A percentile compares a stretch with the other conserved stretches of the same genome.
phyloP scores from a whole-genome alignment of 192 early-diverging fungal genomes.

The Linnemannia exigua region DNA sequence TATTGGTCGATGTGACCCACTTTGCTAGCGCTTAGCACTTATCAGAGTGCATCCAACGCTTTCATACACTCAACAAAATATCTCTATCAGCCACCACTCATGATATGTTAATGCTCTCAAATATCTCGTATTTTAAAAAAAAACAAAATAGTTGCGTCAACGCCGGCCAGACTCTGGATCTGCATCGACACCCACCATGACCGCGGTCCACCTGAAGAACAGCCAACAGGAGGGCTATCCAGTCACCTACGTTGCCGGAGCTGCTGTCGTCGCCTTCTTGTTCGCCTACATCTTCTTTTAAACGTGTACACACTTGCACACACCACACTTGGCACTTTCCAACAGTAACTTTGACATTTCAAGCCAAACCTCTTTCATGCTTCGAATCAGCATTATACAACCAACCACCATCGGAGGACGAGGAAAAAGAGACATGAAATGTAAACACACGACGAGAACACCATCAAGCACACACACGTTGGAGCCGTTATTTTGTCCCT shows the following conservation, averaged over 20 bases:
- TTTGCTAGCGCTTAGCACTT: not conserved
- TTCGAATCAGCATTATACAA: not conserved
- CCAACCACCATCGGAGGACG: not conserved
- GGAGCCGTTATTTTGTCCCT: not conserved
- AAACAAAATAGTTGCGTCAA: conserved; percentile 38
- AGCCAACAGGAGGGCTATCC: conserved; percentile 72
- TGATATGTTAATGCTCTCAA: not conserved
- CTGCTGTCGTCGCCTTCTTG: conserved; percentile 72
- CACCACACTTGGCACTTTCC: not conserved
- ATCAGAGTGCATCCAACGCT: not conserved
- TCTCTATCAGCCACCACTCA: not conserved
- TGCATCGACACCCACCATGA: conserved; percentile 36
- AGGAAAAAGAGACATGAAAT: conserved; percentile 11
- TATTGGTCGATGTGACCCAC: not conserved
- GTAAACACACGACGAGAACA: not conserved
- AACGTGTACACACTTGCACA: conserved; percentile 4
- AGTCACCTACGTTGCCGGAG: conserved; percentile 69
- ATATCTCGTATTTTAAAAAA: not conserved
- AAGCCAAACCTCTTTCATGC: not conserved
- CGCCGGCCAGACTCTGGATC: conserved; percentile 36
- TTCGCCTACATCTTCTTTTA: conserved; percentile 77
- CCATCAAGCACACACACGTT: not conserved
- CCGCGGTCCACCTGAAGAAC: conserved; percentile 43
- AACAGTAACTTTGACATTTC: too few species aligned
- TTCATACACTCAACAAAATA: not conserved